Evolutionary conservation across 2,329 filamentous ascomycete genomes (phyloP), one percentile per base, ranked within the genome.

Genomic region (Drechslerella dactyloides): DNA sequence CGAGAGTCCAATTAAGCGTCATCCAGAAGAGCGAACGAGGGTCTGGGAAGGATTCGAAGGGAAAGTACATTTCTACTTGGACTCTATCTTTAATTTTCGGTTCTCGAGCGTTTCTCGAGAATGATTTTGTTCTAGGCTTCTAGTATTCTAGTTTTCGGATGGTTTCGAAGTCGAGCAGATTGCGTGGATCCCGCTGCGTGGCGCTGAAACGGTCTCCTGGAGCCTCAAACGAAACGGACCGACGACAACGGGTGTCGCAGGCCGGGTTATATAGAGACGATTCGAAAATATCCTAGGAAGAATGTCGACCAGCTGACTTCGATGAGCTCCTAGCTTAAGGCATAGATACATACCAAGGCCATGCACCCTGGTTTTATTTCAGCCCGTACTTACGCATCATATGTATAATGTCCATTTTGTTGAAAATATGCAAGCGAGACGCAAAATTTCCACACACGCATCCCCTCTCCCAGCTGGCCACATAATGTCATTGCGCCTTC

Each of bases 161-260:
- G 40, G 53, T 59, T 64, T 46, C 53, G 40, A 70, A 40, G 2
- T 55, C n/a, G 2, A 42, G n/a, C 13, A 42, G 11, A 42, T 42
- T 42, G 37, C 37, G 37, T 42, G 37, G 37, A 42, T 42, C 11
- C 27, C 19, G 27, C 30, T 40, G 58, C 57, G 33, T 61, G 56
- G 62, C 44, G 53, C 53, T 70, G 66, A 70, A 70, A 70, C 66
- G 21, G 30, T 44, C 54, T 64, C 59, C 59, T 64, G 54, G 57
- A 51, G 51, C 57, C 33, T 27, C 42, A 64, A 70, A 70, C 66
- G 66, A 70, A 70, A 70, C 66, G 54, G 59, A 64, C 62, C 53
- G 54, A 63, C 59, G 54, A 70, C 66, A 23, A 37, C 40, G 42
- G 54, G 59, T 30, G 66, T 70, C 35, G 55, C 66, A 70, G 66